Percentiles rank a stretch among this genome's conserved stretches.
These are phyloP conservation scores for Phytophthora capsici DNA, from an alignment of 352 stramenopile genomes.

Conservation along the genomic window DNA sequence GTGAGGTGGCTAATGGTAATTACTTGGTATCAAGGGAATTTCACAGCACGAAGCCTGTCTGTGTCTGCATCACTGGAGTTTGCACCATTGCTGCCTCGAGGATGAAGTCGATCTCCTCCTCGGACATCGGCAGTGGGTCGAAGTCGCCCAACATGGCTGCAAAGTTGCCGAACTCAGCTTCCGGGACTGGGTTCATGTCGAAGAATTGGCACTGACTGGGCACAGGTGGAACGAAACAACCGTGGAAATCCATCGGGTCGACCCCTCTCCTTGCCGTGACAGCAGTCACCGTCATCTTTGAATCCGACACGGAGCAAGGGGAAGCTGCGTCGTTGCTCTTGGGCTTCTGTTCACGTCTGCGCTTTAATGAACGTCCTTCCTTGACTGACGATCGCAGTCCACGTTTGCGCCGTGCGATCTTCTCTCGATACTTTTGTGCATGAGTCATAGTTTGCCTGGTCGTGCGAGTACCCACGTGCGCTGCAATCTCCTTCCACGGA, in stretches of 20 bases:
- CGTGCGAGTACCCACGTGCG: constrained; percentile 57
- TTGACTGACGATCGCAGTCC: constrained; percentile 47
- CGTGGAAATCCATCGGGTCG: constrained; percentile 43
- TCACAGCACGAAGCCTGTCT: constrained; percentile 37
- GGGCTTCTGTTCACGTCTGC: constrained; percentile 28
- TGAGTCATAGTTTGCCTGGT: constrained; percentile 69
- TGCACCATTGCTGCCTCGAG: constrained; percentile 44
- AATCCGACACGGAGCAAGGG: constrained; percentile 30
- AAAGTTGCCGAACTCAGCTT: constrained; percentile 30
- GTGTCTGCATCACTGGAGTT: constrained; percentile 18
- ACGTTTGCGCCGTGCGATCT: constrained; percentile 57
- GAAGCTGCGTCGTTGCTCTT: constrained; percentile 19
- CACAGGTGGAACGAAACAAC: constrained; percentile 27
- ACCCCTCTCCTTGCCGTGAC: constrained; percentile 15
- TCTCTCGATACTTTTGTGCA: constrained; percentile 67
- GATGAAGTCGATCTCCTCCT: constrained; percentile 54
- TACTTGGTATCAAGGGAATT: neutral
- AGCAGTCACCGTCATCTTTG: neutral
- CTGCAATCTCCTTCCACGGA: constrained; percentile 71
- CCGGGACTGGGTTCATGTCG: constrained; percentile 1
- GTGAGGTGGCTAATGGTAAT: constrained; percentile 1
- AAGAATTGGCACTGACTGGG: constrained; percentile 23
- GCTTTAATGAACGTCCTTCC: constrained; percentile 31
- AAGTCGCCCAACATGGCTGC: constrained; percentile 35
- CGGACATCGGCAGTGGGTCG: constrained; percentile 46